Base-by-base conservation (phyloP, 805 yeast species). In the Yarrowia sp. region DNA sequence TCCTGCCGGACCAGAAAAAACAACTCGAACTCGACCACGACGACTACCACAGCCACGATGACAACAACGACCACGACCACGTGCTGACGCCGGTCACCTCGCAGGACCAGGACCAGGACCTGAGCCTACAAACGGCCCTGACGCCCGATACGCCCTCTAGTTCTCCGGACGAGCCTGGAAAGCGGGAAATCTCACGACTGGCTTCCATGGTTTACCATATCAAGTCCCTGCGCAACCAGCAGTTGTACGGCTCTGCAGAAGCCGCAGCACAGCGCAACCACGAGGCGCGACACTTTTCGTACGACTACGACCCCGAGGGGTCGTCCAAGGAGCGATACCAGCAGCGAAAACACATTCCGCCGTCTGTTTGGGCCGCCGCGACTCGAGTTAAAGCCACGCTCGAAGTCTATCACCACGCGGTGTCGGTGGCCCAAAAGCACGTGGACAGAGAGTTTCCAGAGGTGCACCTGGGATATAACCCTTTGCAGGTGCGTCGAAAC, bases 401-500 rank as follows among this genome's bases (percentile, higher is more conserved):
- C 43, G 79, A 77, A 52, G 70, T 76, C 32, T 70, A 74, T 67
- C 74, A 72, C 58, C 74, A 72, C 63, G 73, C 69, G 69, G 71
- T 70, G n/a, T 52, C 45, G 65, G 68, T 70, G 53, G 69, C 52
- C 55, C 76, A 74, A 66, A 55, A 68, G 38, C 55, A 40, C 48
- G 52, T 41, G 41, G 49, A 53, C 59, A n/a, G 70, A 50, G 52
- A 58, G 42, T 40, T 53, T 55, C 50, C 58, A 1, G 53, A 61
- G 16, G 41, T 66, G 10, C 64, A 45, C 69, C 90, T 89, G 2
- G 83, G 85, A 3, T 92, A 88, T 79, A 92, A 92, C 75, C 97
- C 97, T 3, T 79, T 92, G 53, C 97, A 91, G 77, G 83, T 88
- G n/a, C 86, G 92, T 36, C 79, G 97, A 69, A 89, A 91, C 77